Evolutionary conservation across 2,329 filamentous ascomycete genomes (phyloP).

Genomic region (Lasiodiplodia gonubiensis): DNA sequence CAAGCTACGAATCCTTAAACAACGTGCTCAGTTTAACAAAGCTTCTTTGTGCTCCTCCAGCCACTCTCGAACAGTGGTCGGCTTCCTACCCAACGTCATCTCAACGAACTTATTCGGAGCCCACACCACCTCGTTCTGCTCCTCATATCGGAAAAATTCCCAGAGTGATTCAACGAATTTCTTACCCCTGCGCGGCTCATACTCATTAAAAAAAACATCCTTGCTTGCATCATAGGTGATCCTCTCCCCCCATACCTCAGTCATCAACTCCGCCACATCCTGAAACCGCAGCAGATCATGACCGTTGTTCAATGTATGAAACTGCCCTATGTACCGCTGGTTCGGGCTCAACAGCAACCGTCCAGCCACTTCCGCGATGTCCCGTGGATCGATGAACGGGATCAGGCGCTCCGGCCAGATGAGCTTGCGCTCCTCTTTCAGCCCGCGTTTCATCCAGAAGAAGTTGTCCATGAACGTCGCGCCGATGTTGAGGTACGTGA

Average conservation of each 20-base stretch:
- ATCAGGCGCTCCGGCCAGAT: neutral
- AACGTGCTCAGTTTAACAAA: too few species aligned
- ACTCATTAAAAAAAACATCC: neutral
- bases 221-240: neutral
- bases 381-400: neutral
- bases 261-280: neutral
- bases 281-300: neutral
- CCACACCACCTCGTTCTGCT: conserved; percentile 4
- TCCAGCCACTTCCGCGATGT: neutral
- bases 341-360: neutral
- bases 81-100: neutral
- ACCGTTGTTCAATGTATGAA: neutral
- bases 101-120: conserved; percentile 9
- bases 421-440: neutral
- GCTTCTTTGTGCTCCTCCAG: neutral
- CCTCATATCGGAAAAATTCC: neutral
- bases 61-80: neutral
- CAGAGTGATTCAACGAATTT: neutral
- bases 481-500: conserved; percentile 5
- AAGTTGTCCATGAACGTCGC: conserved; percentile 9
- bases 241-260: neutral
- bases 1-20: too few species aligned
- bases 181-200: neutral
- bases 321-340: neutral
- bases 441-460: neutral